Base-by-base conservation (phyloP, 192 early-diverging fungal genomes). In the Entomortierella chlamydospora region DNA sequence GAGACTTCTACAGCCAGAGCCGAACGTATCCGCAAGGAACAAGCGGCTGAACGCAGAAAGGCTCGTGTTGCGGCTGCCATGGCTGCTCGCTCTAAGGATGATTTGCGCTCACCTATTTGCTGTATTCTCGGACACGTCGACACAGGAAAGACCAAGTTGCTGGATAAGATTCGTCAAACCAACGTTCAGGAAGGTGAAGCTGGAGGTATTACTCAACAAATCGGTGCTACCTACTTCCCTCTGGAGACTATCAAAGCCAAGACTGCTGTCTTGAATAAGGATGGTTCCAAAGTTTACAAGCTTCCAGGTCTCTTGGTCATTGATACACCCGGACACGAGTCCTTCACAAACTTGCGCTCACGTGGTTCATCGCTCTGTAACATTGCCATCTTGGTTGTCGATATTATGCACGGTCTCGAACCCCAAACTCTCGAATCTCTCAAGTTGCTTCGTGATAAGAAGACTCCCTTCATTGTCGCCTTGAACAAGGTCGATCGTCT, bases 151-250 rank as follows among this genome's bases (percentile, higher is more conserved):
- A 99, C 98, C 33, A 99, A 98, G 86, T 83, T 99, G 29, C 87
- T 99, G 45, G 98, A 99, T 87, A 98, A 98, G 90, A 96, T 99
- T 84, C 91, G 98, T 53, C 97, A 99, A 82, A 99, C 98, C 30
- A 98, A 98, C 86, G 98, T 99, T 20, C 97, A 99, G 85, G 98
- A 94, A 64, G 97, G 97, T 62, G 98, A 99, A 90, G 98, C 98
- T 37, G 98, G 98, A 73, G 98, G 98, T 83, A 99, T 99, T 81
- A 99, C 98, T 13, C 98, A 99, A 83, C 98, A 99, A 80, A 99
- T 99, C 67, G 98, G 98, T 83, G 98, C 98, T 18, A 98, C 97
- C 29, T 99, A 94, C 86, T 98, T 99, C 91, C 98, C 97, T n/a
- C 88, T 95, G 60, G 93, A 95, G 37, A 95, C 95, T 30, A 97